Evolutionary conservation across 139 green algal species (phyloP).

Genomic region (Limnomonas spitsbergensis): DNA sequence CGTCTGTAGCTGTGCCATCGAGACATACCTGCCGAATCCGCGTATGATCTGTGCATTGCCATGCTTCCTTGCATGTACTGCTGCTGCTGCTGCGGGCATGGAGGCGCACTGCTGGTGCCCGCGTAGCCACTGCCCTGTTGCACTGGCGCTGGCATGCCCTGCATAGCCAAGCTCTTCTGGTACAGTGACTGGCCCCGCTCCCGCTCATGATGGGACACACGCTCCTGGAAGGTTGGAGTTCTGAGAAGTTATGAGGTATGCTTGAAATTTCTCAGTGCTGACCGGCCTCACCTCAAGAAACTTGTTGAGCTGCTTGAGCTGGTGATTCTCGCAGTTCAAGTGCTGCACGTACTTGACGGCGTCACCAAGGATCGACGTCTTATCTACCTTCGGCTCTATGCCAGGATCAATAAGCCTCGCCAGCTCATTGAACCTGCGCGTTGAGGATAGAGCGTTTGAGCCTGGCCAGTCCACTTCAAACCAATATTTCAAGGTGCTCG

Average conservation of each 20-base stretch:
- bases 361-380: constrained; percentile 64
- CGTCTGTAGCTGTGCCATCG: too few species aligned
- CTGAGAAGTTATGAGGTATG: neutral
- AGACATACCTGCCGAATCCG: too few species aligned
- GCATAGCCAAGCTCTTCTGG: constrained; percentile 53
- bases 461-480: neutral
- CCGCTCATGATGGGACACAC: constrained; percentile 49
- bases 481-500: too few species aligned
- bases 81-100: neutral
- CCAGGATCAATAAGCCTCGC: constrained; percentile 59
- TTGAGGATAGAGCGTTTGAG: neutral
- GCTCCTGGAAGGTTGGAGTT: constrained; percentile 37
- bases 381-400: constrained; percentile 72
- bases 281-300: constrained; percentile 61
- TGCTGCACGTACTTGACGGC: constrained; percentile 64
- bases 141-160: constrained; percentile 1
- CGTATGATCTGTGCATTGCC: neutral
- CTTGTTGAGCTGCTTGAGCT: constrained; percentile 73
- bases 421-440: constrained; percentile 55
- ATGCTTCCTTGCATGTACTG: constrained; percentile 13
- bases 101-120: constrained; percentile 5
- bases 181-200: constrained; percentile 52
- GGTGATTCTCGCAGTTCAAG: constrained; percentile 57
- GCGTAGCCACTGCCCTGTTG: neutral
- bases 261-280: neutral